These are phyloP conservation scores for Penicillium salamii DNA, from an alignment of 495 filamentous ascomycete species.

Conservation along the genomic window DNA sequence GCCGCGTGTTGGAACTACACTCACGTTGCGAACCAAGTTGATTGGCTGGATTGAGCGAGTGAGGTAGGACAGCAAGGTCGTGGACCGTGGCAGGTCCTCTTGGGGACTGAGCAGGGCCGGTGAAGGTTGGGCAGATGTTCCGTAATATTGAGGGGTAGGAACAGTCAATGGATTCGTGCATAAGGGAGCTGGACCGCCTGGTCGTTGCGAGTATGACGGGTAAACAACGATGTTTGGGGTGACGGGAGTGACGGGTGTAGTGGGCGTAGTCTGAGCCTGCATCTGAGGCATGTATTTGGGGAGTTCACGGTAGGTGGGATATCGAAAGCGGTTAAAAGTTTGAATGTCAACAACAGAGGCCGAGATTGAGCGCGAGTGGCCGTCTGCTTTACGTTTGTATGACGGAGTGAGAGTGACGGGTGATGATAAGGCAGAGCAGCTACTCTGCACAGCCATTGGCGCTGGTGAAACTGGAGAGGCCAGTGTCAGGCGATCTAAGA, in stretches of 20 bases:
- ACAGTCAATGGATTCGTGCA: slow-evolving; percentile 35
- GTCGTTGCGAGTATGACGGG: slow-evolving; percentile 32
- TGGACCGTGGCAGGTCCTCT: slow-evolving; percentile 47
- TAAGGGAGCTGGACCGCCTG: slow-evolving; percentile 21
- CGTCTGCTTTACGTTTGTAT: slow-evolving; percentile 43
- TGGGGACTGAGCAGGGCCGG: slow-evolving; percentile 41
- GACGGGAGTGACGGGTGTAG: slow-evolving; percentile 44
- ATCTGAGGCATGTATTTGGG: slow-evolving; percentile 59
- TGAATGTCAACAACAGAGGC: slow-evolving; percentile 66
- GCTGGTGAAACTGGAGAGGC: slow-evolving; percentile 50
- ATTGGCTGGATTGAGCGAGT: slow-evolving; percentile 76
- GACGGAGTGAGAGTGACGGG: slow-evolving; percentile 60
- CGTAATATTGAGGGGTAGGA: slow-evolving; percentile 42
- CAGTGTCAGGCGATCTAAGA: slow-evolving; percentile 55
- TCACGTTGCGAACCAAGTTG: slow-evolving; percentile 76
- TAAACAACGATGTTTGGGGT: slow-evolving; percentile 41
- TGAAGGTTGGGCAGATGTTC: slow-evolving; percentile 42
- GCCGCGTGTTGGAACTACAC: slow-evolving; percentile 63
- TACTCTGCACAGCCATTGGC: slow-evolving; percentile 35
- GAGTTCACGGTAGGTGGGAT: slow-evolving; percentile 77
- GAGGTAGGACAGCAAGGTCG: slow-evolving; percentile 73
- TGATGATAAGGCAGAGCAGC: slow-evolving; percentile 51
- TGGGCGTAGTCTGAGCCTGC: slow-evolving; percentile 43
- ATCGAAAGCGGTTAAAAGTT: slow-evolving; percentile 66
- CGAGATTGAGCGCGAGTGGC: slow-evolving; percentile 62